Percentiles rank a stretch among this genome's conserved stretches.
Evolutionary conservation across 805 yeast species (phyloP).

Genomic region (Wickerhamomyces tratensis): DNA sequence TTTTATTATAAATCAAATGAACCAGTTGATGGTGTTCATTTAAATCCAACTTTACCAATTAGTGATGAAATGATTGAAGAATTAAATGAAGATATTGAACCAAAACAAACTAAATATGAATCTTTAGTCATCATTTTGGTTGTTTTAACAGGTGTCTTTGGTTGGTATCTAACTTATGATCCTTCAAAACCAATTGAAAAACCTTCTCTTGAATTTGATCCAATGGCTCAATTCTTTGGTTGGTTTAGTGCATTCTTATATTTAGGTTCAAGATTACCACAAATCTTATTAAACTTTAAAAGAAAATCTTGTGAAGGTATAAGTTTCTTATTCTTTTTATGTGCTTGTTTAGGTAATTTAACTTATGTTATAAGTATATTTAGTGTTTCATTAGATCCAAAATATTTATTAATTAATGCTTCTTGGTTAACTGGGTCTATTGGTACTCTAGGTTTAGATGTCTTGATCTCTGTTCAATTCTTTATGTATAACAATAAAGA

Average conservation of each 20-base stretch:
- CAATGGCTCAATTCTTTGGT: conserved; percentile 82
- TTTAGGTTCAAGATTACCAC: conserved; percentile 88
- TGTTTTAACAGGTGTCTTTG: conserved; percentile 69
- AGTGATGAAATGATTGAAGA: conserved; percentile 62
- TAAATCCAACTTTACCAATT: conserved; percentile 84
- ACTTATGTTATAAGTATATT: conserved; percentile 85
- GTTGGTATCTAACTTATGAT: conserved; percentile 70
- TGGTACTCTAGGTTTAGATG: conserved; percentile 81
- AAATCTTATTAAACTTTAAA: conserved; percentile 72
- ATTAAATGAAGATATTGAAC: conserved; percentile 32
- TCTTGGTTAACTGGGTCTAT: conserved; percentile 90
- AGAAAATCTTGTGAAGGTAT: conserved; percentile 94
- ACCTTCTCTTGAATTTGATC: conserved; percentile 51
- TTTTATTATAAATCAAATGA: conserved; percentile 61
- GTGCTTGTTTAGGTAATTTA: conserved; percentile 90
- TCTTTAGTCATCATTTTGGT: conserved; percentile 53
- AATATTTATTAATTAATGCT: conserved; percentile 70
- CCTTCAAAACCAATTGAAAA: conserved; percentile 21
- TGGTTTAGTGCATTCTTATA: conserved; percentile 64
- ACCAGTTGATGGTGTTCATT: conserved; percentile 61
- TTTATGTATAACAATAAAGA: conserved; percentile 46
- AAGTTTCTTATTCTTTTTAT: conserved; percentile 84
- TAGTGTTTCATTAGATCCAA: conserved; percentile 58
- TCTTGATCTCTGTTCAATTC: conserved; percentile 77
- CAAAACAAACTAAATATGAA: conserved; percentile 14